Conservation (phyloP, 2,329 filamentous ascomycete genomes). For the Alternaria sp. region DNA sequence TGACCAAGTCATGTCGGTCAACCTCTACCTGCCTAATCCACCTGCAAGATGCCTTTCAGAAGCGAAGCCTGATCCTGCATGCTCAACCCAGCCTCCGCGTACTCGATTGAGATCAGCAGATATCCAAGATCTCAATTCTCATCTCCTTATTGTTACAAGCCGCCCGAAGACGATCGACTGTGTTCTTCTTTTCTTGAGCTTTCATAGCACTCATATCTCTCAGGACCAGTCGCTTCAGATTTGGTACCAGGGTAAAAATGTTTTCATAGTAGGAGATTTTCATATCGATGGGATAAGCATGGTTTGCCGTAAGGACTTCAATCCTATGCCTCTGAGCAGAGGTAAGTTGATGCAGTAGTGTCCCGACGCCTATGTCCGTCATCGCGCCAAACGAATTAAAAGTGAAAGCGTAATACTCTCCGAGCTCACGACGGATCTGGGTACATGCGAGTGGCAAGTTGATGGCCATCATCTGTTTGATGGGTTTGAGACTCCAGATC, state of each 20-base stretch:
- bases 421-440: background rate
- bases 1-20: background rate
- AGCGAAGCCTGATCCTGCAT: fast-evolving
- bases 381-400: background rate
- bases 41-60: fast-evolving
- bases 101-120: background rate
- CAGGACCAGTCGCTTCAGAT: too few species aligned
- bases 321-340: too few species aligned
- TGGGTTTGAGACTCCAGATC: background rate
- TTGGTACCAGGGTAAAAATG: too few species aligned
- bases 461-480: background rate
- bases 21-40: background rate
- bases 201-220: too few species aligned
- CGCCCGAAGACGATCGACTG: fast-evolving
- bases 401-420: background rate
- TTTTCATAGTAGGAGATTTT: too few species aligned
- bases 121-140: background rate
- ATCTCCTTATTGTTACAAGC: background rate
- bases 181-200: too few species aligned
- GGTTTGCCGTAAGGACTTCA: too few species aligned
- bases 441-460: background rate
- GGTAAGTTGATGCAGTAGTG: too few species aligned
- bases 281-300: too few species aligned
- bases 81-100: background rate
- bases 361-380: background rate